phyloP scores from a whole-genome alignment of 2,329 filamentous ascomycete species.

The Botrytis deweyae region DNA sequence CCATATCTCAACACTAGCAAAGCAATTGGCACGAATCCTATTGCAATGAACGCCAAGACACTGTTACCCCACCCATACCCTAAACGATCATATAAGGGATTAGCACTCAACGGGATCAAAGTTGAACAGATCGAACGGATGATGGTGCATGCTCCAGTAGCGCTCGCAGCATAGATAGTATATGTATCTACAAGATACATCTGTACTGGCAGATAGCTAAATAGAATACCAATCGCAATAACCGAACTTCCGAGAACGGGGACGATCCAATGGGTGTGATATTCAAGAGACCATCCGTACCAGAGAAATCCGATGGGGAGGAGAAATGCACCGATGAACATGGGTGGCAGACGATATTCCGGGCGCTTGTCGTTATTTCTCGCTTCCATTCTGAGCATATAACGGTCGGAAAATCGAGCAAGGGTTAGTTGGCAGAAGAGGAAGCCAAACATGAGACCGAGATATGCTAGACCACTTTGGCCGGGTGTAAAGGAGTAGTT shows the following conservation, averaged over 20 bases:
- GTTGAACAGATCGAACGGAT: conserved; percentile 1
- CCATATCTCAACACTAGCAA: conserved; percentile 6
- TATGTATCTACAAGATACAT: conserved; percentile 54
- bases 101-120: not conserved
- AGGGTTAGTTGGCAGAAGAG: not conserved
- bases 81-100: not conserved
- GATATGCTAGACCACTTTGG: not conserved
- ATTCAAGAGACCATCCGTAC: conserved; percentile 59
- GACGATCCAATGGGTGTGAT: conserved; percentile 55
- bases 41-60: conserved; percentile 6
- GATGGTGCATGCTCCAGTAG: conserved; percentile 1
- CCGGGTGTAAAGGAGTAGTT: not conserved
- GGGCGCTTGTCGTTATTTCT: conserved; percentile 44
- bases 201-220: conserved; percentile 28
- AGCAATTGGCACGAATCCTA: conserved; percentile 9
- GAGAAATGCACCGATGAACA: conserved; percentile 51
- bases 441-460: not conserved
- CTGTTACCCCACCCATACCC: conserved; percentile 14
- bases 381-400: conserved; percentile 34
- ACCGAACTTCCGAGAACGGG: conserved; percentile 52
- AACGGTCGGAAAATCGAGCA: not conserved
- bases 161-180: conserved; percentile 6
- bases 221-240: conserved; percentile 51
- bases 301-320: conserved; percentile 55
- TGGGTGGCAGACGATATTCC: conserved; percentile 43